phyloP scores from a whole-genome alignment of 2,329 filamentous ascomycete genomes.

The Pseudovirgaria hyperparasitica region DNA sequence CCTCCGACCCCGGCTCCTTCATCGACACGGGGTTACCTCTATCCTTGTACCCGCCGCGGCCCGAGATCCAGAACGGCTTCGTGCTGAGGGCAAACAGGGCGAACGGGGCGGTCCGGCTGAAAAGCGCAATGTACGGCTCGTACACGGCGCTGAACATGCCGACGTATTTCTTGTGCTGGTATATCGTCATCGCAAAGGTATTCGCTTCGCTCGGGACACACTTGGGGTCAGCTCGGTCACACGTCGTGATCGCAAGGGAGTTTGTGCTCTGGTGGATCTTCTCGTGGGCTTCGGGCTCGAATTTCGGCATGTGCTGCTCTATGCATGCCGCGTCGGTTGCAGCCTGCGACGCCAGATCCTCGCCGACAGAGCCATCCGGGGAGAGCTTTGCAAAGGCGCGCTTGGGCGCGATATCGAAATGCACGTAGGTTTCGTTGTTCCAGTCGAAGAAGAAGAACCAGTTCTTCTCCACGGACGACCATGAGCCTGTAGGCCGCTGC shows the following conservation, averaged over 20 bases:
- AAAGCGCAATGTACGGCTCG: constrained; percentile 44
- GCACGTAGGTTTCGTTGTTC: constrained; percentile 33
- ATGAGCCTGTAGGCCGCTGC: constrained; percentile 35
- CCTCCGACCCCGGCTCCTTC: constrained; percentile 6
- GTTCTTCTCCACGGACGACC: constrained; percentile 43
- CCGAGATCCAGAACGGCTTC: constrained; percentile 44
- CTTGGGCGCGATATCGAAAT: constrained; percentile 40
- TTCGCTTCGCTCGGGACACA: constrained; percentile 34
- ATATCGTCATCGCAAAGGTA: constrained; percentile 42
- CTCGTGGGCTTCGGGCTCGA: constrained; percentile 24
- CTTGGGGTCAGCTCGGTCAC: constrained; percentile 31
- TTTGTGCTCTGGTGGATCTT: constrained; percentile 49
- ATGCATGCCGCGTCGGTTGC: constrained; percentile 35
- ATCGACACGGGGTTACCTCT: too few relatives aligned
- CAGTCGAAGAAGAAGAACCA: constrained; percentile 50
- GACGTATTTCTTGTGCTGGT: constrained; percentile 48
- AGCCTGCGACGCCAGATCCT: constrained; percentile 33
- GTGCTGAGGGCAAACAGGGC: constrained; percentile 36
- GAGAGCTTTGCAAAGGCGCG: constrained; percentile 37
- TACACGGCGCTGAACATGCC: constrained; percentile 38
- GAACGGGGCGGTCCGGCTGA: constrained; percentile 36
- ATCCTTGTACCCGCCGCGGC: too few relatives aligned
- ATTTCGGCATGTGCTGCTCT: constrained; percentile 30
- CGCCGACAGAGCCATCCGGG: constrained; percentile 33
- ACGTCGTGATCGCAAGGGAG: constrained; percentile 43